These are phyloP conservation scores for Nevesoporus exiguus DNA, from an alignment of 768 basidiomycete species.

Conservation along the genomic window DNA sequence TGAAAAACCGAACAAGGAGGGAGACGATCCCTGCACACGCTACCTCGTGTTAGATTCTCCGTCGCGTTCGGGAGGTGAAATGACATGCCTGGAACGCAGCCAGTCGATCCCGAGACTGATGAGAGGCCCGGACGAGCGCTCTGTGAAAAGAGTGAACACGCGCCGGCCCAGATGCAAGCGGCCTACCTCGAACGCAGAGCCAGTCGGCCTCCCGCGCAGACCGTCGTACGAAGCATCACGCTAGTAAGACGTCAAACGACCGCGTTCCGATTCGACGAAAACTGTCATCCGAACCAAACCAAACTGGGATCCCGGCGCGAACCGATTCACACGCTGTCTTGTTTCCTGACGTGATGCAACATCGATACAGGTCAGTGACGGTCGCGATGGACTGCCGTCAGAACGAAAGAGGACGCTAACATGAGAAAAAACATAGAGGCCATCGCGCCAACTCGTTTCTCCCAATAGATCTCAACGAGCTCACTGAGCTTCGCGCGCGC, in stretches of 20 bases:
- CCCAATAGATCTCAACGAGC: conserved; percentile 52
- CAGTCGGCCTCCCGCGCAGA: conserved; percentile 22
- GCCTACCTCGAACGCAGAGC: conserved; percentile 26
- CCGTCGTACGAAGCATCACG: conserved; percentile 22
- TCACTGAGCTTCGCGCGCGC: conserved; percentile 73
- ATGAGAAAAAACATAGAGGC: conserved; percentile 18
- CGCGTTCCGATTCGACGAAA: conserved; percentile 4
- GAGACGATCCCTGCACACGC: conserved; percentile 6
- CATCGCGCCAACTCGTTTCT: conserved; percentile 50
- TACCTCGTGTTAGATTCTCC: conserved; percentile 5
- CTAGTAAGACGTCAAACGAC: background rate
- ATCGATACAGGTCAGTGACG: conserved; percentile 26
- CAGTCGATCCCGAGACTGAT: conserved; percentile 10
- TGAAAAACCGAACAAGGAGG: conserved; percentile 10
- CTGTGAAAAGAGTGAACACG: conserved; percentile 19
- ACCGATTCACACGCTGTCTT: conserved; percentile 17
- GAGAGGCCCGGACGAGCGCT: conserved; percentile 7
- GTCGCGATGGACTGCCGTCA: background rate
- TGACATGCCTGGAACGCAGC: conserved; percentile 20
- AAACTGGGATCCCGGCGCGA: background rate
- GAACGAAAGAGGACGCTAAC: background rate
- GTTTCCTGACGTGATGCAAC: conserved; percentile 11
- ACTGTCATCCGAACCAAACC: conserved; percentile 15
- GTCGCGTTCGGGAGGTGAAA: background rate
- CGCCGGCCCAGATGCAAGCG: background rate